These are phyloP conservation scores for Calonectria pseudoreteaudii DNA, from an alignment of 2,329 filamentous ascomycete genomes.

Conservation along the genomic window DNA sequence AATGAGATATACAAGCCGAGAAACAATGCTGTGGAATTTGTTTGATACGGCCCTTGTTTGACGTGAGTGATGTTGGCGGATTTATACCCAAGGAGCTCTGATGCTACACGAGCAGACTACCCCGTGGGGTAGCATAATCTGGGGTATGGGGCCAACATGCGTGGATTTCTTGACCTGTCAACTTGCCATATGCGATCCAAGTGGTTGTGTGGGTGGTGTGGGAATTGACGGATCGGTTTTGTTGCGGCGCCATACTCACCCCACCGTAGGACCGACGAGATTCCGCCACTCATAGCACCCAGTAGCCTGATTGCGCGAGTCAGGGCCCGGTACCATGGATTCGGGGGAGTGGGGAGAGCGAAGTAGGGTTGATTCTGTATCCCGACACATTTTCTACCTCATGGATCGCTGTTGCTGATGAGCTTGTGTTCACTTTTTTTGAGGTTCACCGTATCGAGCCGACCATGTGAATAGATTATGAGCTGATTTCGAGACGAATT, in stretches of 20 bases:
- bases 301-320: neutral
- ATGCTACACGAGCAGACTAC: neutral
- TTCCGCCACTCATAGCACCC: slow-evolving; percentile 18
- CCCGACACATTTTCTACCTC: neutral
- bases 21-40: neutral
- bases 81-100: neutral
- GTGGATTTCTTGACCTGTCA: neutral
- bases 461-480: neutral
- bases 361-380: neutral
- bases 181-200: neutral
- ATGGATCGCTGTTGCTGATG: neutral
- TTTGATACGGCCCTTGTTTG: neutral
- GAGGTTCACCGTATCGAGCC: neutral
- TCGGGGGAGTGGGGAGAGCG: neutral
- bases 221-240: neutral
- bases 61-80: neutral
- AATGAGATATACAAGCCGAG: neutral
- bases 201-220: neutral
- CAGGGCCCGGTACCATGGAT: too few species aligned
- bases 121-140: slow-evolving; percentile 21
- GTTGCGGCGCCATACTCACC: neutral
- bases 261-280: slow-evolving; percentile 1
- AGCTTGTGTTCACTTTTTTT: too few species aligned
- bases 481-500: neutral
- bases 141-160: slow-evolving; percentile 9